Conservation (phyloP, 306 rosid genomes). For the Comarum palustre region DNA sequence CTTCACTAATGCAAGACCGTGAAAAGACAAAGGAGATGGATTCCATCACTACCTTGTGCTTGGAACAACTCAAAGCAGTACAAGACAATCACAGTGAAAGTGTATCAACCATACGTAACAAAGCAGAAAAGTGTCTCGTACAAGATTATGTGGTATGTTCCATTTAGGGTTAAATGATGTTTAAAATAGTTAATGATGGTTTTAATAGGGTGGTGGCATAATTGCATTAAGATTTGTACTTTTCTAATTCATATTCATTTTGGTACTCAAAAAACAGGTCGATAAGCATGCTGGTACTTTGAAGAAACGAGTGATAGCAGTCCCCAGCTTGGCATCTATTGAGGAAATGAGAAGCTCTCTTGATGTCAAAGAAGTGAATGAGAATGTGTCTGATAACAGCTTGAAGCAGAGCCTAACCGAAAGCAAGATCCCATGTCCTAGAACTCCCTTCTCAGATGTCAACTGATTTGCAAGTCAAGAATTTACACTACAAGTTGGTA, state of each 20-base stretch:
- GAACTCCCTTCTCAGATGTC: conserved; percentile 69
- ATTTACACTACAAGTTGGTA: neutral
- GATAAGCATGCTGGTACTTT: conserved; percentile 43
- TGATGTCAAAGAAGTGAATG: conserved; percentile 42
- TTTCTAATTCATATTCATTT: neutral
- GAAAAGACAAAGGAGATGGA: conserved; percentile 68
- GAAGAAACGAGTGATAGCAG: conserved; percentile 38
- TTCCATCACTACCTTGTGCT: conserved; percentile 41
- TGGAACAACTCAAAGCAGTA: conserved; percentile 50
- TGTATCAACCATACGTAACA: conserved; percentile 46
- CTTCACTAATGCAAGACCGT: conserved; percentile 52
- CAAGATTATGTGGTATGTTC: conserved; percentile 63
- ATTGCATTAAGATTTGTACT: neutral
- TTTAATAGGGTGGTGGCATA: neutral
- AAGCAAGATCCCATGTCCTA: conserved; percentile 46
- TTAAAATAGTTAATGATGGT: neutral
- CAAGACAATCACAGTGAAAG: conserved; percentile 55
- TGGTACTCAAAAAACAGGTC: conserved; percentile 38
- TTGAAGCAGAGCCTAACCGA: conserved; percentile 37
- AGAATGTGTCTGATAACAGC: conserved; percentile 23
- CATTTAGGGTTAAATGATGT: neutral
- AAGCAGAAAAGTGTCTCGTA: conserved; percentile 60
- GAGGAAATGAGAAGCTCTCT: conserved; percentile 67
- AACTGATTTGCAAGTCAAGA: conserved; percentile 30
- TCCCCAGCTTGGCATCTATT: conserved; percentile 59